Conservation (phyloP, 2,329 filamentous ascomycete species). For the Monascus ruber region DNA sequence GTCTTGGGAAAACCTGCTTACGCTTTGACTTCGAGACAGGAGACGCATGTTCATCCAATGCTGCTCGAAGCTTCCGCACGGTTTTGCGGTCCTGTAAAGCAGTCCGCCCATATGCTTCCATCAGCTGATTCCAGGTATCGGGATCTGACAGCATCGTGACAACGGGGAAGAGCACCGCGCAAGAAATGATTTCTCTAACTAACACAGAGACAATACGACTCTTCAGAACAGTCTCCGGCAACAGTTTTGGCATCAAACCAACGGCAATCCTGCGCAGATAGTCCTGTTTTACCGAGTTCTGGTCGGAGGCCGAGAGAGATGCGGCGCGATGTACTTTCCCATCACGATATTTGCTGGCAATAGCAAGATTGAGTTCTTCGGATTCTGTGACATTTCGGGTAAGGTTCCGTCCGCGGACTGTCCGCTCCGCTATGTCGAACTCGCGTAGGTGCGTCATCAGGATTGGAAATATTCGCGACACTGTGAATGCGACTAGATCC, state of each 20-base stretch:
- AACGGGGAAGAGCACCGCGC: conserved; percentile 75
- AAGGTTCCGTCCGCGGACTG: conserved; percentile 75
- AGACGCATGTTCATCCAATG: conserved; percentile 85
- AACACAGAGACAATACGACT: conserved; percentile 73
- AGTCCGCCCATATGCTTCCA: conserved; percentile 76
- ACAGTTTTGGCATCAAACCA: conserved; percentile 59
- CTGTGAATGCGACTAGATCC: conserved; percentile 74
- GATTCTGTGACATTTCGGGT: conserved; percentile 88
- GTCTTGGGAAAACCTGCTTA: conserved; percentile 61
- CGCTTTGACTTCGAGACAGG: conserved; percentile 58
- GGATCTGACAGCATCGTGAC: conserved; percentile 75
- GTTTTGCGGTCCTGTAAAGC: conserved; percentile 93
- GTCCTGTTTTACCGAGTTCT: conserved; percentile 74
- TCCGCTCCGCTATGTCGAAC: conserved; percentile 80
- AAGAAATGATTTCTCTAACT: conserved; percentile 81
- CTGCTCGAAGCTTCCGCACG: conserved; percentile 79
- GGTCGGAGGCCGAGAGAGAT: conserved; percentile 70
- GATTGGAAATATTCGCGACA: conserved; percentile 74
- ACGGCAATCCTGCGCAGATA: conserved; percentile 68
- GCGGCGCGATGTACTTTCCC: conserved; percentile 82
- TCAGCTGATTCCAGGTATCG: conserved; percentile 93
- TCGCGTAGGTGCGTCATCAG: conserved; percentile 80
- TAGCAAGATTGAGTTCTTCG: conserved; percentile 87
- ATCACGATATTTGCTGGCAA: conserved; percentile 85
- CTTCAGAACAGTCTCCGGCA: conserved; percentile 62